A percentile compares a stretch with the other conserved stretches of the same genome.
These are phyloP conservation scores for Paraphaeosphaeria sporulosa DNA, from an alignment of 2,329 filamentous ascomycete species.

Conservation along the genomic window DNA sequence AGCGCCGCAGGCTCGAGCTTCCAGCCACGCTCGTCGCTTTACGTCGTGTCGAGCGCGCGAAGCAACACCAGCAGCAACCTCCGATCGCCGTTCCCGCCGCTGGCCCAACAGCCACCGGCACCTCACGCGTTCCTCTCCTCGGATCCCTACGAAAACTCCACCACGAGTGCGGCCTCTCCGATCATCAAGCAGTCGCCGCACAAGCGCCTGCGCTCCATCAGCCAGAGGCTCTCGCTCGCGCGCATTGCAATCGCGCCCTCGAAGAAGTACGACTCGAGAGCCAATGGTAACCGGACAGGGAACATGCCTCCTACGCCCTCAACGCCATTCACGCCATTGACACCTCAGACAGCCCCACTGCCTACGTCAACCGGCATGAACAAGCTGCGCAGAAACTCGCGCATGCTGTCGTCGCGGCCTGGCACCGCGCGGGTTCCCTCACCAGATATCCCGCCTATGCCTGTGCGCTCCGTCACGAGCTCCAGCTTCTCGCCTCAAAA, in stretches of 20 bases:
- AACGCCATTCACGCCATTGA: constrained; percentile 43
- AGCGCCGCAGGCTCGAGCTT: constrained; percentile 25
- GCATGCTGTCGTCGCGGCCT: constrained; percentile 32
- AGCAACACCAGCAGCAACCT: constrained; percentile 28
- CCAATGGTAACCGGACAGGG: constrained; percentile 26
- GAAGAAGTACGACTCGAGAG: constrained; percentile 40
- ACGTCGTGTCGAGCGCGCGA: constrained; percentile 29
- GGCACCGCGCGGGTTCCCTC: constrained; percentile 27
- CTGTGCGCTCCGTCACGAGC: constrained; percentile 12
- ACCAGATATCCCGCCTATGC: constrained; percentile 34
- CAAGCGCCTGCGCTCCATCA: constrained; percentile 47
- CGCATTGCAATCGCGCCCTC: constrained; percentile 47
- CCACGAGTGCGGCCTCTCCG: constrained; percentile 38
- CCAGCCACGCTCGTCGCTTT: constrained; percentile 37
- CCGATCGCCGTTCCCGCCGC: constrained; percentile 33
- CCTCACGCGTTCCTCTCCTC: constrained; percentile 48
- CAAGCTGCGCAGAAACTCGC: constrained; percentile 42
- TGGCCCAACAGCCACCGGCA: constrained; percentile 39
- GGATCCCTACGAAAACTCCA: constrained; percentile 47
- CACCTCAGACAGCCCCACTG: constrained; percentile 43
- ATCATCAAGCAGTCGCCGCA: constrained; percentile 45
- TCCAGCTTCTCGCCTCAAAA: constrained; percentile 23
- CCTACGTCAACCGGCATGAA: constrained; percentile 22
- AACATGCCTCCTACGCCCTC: constrained; percentile 32
- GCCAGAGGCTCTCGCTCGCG: constrained; percentile 47